phyloP scores from a whole-genome alignment of 2,329 filamentous ascomycete species.

The Zymoseptoria crescenta region DNA sequence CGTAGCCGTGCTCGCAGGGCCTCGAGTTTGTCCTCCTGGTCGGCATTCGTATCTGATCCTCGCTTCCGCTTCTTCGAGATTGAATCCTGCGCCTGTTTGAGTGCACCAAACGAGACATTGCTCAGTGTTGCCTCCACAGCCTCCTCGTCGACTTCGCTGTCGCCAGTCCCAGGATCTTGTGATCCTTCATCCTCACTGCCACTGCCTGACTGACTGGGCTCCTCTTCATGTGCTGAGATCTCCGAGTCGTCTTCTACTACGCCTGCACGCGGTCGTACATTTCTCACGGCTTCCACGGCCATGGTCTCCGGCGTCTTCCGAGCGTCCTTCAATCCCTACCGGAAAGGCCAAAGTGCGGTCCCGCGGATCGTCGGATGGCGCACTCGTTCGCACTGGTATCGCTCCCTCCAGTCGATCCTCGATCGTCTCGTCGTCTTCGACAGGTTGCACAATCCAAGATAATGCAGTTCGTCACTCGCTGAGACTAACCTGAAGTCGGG shows the following conservation, averaged over 20 bases:
- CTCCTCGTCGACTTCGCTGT: constrained; percentile 32
- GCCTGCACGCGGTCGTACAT: constrained; percentile 12
- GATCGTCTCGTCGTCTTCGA: background rate
- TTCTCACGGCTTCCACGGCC: constrained; percentile 4
- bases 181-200: constrained; percentile 25
- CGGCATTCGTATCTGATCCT: constrained; percentile 29
- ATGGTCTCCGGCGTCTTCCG: background rate
- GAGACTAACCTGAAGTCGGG: background rate
- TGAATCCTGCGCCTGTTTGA: constrained; percentile 75
- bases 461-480: background rate
- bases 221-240: constrained; percentile 23
- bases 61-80: constrained; percentile 44
- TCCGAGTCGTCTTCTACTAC: constrained; percentile 9
- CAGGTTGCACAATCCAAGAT: background rate
- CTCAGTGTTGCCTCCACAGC: constrained; percentile 42
- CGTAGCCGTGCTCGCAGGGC: constrained; percentile 38
- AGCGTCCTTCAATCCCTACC: background rate
- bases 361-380: background rate
- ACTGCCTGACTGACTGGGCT: constrained; percentile 12
- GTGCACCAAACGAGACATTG: constrained; percentile 77
- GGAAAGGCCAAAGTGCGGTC: background rate
- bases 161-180: constrained; percentile 17
- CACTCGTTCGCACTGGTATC: background rate
- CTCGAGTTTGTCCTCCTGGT: constrained; percentile 41
- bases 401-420: background rate